Evolutionary conservation across 192 early-diverging fungal genomes (phyloP), one percentile per base, ranked within the genome.

Genomic region (Umbelopsis ramanniana): DNA sequence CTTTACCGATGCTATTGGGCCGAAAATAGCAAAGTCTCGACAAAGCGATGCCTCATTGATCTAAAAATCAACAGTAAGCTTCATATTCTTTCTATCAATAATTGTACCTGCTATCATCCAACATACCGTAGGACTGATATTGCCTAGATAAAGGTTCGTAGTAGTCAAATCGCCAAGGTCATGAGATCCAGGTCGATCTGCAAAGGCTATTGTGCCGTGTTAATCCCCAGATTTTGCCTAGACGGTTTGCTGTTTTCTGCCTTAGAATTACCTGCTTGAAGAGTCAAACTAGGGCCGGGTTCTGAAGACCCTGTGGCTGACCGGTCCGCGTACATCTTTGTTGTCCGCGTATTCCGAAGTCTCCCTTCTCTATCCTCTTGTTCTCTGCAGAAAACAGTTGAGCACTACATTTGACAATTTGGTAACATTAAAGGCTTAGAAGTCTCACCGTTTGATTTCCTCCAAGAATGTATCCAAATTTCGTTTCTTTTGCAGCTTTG

Each of bases 1-100:
- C 74, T 98, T 98, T 57, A 96, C 92, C 67, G 91, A 93, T 10
- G 87, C 95, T 71, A 98, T 94, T 1, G 95, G 89, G 0, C 96
- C 96, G 70, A 86, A 93, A 35, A 69, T 79, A 17, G 84, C 94
- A 89, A 98, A 98, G 37, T 85, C 87, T 73, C 81, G 72, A 63
- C 92, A 93, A 3, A 98, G 74, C 15, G 77, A 70, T 29, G 88
- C 87, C 75, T 97, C 95, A 70, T 90, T 91, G 0, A 90, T 72
- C 66, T 55, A 19, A 24, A 40, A 35, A 5, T 29, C 11, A 19
- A 6, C 6, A 60, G 12, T 26, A 0, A 72, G 46, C 9, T 17
- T 38, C 3, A 40, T 40, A 3, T 8, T 40, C 29, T 6, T 4
- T 7, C 9, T 72, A 35, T 21, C 3, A 1, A 46, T 15, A 5